These are phyloP conservation scores for Cryptococcus amylolentus DNA, from an alignment of 1,284 basidiomycete genomes.

Conservation along the genomic window DNA sequence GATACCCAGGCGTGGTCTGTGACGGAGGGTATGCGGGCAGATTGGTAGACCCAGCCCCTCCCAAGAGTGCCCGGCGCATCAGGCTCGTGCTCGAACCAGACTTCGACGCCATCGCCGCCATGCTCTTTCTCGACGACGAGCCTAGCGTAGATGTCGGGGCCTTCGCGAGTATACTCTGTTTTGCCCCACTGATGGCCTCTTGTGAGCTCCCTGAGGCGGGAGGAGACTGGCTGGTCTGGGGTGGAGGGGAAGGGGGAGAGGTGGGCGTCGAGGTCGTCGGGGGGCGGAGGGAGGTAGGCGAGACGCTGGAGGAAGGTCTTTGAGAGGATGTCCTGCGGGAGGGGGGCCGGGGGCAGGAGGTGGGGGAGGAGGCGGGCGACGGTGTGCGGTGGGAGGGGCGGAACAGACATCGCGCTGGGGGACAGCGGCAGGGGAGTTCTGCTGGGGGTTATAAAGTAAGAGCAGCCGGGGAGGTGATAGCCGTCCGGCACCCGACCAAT, in stretches of 20 bases:
- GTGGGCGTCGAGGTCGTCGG: slow-evolving; percentile 34
- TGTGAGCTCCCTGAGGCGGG: slow-evolving; percentile 9
- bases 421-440: background rate
- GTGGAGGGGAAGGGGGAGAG: slow-evolving; percentile 33
- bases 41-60: slow-evolving; percentile 37
- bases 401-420: background rate
- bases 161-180: slow-evolving; percentile 22
- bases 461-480: too few species aligned
- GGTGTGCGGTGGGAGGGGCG: slow-evolving; percentile 18
- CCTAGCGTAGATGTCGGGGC: slow-evolving; percentile 16
- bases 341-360: slow-evolving; percentile 37
- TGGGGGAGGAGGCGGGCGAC: slow-evolving; percentile 28
- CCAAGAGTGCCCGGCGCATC: slow-evolving; percentile 8
- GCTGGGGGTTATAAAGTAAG: too few species aligned
- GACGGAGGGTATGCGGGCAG: slow-evolving; percentile 9
- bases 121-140: slow-evolving; percentile 8
- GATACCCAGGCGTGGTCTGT: background rate
- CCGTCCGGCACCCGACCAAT: too few species aligned
- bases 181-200: slow-evolving; percentile 7
- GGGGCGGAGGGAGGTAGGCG: slow-evolving; percentile 39
- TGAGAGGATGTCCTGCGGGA: slow-evolving; percentile 29
- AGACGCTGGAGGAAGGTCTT: slow-evolving; percentile 38
- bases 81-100: slow-evolving; percentile 18
- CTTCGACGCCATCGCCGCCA: slow-evolving; percentile 4
- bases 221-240: slow-evolving; percentile 6